Base-by-base conservation (phyloP, 1,139 yeast species). In the Debaryomyces nepalensis region DNA sequence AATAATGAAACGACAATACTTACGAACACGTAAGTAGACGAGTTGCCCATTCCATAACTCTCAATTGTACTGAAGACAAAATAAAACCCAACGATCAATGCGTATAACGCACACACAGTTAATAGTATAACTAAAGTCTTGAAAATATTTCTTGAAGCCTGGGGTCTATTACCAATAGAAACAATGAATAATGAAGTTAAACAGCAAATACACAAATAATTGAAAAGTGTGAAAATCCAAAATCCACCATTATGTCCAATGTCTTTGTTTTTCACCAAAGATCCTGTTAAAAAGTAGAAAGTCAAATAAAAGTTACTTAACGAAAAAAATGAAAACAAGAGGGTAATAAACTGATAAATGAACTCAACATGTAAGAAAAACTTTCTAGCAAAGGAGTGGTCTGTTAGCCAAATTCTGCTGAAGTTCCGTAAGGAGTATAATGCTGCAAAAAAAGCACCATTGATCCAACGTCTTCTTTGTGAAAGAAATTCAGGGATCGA, bases 401-500 rank as follows among this genome's bases (percentile, higher is more conserved):
- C 93, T 0, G 99, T 91, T 39, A 70, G 60, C 96, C 97, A 91
- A 37, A 93, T 82, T 56, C 84, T 87, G 45, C 74, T 74, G 60
- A 84, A 85, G 59, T 90, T 90, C 16, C 87, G 63, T 58, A 87
- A 88, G 0, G 97, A 84, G 59, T 86, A 93, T 45, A 93, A 69
- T 1, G 98, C 98, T 2, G 99, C 98, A 68, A 93, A 93, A 58
- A 91, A 82, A 0, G 99, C 97, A 68, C 99, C 99, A 63, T 93
- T 93, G 42, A 93, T 80, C 99, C 99, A 93, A 69, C 99, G 82
- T 70, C 99, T 81, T 70, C 99, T 82, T 67, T 93, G 99, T 11
- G 96, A 83, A 45, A 93, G 82, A 59, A 93, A 91, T 62, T 93
- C 99, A 0, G 98, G 80, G 35, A 91, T 75, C 4, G 82, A 73